These are phyloP conservation scores for Monilinia aucupariae DNA, from an alignment of 2,329 filamentous ascomycete species.

Conservation along the genomic window DNA sequence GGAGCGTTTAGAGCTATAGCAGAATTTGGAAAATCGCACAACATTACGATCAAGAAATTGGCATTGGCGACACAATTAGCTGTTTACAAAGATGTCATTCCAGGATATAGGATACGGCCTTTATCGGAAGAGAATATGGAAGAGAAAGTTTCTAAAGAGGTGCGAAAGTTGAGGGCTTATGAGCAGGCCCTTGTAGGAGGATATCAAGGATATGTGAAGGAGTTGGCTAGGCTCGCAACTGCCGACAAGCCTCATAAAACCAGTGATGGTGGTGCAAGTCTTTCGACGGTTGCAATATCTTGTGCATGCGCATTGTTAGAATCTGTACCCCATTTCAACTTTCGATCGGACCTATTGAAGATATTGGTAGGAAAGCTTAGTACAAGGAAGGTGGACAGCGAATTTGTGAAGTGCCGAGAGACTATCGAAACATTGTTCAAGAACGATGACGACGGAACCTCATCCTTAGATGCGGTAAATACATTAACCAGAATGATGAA, in stretches of 20 bases:
- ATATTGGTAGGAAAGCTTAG: slow-evolving; percentile 83
- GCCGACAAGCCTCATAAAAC: slow-evolving; percentile 39
- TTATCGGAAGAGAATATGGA: slow-evolving; percentile 66
- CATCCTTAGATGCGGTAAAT: slow-evolving; percentile 79
- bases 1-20: slow-evolving; percentile 72
- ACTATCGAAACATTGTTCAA: slow-evolving; percentile 77
- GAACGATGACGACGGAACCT: slow-evolving; percentile 83
- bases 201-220: slow-evolving; percentile 79
- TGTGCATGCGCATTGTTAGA: slow-evolving; percentile 79
- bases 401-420: slow-evolving; percentile 71
- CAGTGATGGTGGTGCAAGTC: slow-evolving; percentile 40
- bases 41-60: slow-evolving; percentile 75
- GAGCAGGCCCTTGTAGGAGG: slow-evolving; percentile 81
- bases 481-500: slow-evolving; percentile 90
- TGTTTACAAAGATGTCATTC: slow-evolving; percentile 93
- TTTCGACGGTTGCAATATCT: slow-evolving; percentile 73
- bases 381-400: slow-evolving; percentile 61
- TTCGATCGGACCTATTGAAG: slow-evolving; percentile 78
- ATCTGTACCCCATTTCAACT: slow-evolving; percentile 94
- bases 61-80: slow-evolving; percentile 80
- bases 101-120: slow-evolving; percentile 89
- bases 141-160: slow-evolving; percentile 86
- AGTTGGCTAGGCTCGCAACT: slow-evolving; percentile 64
- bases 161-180: slow-evolving; percentile 73
- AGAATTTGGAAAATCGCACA: slow-evolving; percentile 63